These are phyloP conservation scores for Daldinia eschscholtzii DNA, from an alignment of 2,329 filamentous ascomycete species.

Conservation along the genomic window DNA sequence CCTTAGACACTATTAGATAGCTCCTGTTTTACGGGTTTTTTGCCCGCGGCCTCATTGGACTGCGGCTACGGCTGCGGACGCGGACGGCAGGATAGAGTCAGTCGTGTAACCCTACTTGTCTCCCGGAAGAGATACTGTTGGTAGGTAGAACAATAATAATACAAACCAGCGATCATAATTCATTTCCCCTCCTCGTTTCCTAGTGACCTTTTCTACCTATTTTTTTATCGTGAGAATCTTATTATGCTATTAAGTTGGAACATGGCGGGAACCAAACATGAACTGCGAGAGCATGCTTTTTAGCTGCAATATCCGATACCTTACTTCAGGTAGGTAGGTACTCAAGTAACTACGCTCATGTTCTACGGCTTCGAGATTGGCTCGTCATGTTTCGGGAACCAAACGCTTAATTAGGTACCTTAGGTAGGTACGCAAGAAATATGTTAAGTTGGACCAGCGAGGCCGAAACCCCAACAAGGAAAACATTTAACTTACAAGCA, in stretches of 20 bases:
- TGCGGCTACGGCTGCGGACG: slow-evolving; percentile 4
- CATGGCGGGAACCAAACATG: background rate
- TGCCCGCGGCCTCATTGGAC: slow-evolving; percentile 6
- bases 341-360: background rate
- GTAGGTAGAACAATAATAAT: slow-evolving; percentile 22
- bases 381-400: background rate
- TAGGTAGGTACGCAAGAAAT: too few relatives aligned
- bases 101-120: slow-evolving; percentile 8
- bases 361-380: too few relatives aligned
- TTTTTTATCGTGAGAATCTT: background rate
- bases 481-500: background rate
- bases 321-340: too few relatives aligned
- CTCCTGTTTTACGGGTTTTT: background rate
- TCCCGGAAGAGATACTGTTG: background rate
- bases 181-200: background rate
- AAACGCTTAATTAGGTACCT: background rate
- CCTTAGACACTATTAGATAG: slow-evolving; percentile 6
- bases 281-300: background rate
- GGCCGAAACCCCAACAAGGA: background rate
- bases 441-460: background rate
- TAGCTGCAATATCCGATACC: background rate
- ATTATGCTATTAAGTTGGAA: background rate
- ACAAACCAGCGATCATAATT: slow-evolving; percentile 3
- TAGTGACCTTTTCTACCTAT: background rate
- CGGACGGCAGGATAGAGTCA: slow-evolving; percentile 14